Base-by-base conservation (phyloP, 73 alveolate species). In the Symbiodinium natans region DNA sequence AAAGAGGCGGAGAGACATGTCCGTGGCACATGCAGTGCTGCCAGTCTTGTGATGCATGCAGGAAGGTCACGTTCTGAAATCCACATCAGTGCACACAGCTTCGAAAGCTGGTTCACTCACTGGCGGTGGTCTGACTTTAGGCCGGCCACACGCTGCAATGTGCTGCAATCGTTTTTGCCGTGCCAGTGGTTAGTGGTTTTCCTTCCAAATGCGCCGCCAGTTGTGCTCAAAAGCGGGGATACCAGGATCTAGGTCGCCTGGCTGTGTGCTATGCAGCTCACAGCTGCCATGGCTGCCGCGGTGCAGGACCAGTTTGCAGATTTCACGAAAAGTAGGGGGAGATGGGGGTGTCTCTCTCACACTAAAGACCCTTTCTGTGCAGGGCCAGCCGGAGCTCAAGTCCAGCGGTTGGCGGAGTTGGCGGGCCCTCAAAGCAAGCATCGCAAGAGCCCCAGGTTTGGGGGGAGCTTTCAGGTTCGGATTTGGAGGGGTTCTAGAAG, bases 61-160 rank as follows among this genome's bases (percentile, higher is more conserved):
- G 96, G 96, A 90, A 82, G 75, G 88, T 2, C 96, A 90, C 15
- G 96, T n/a, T 41, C 52, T 90, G 54, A 90, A 90, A 52, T 52
- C 96, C 87, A 90, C 73, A 25, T 41, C 88, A 27, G 96, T 90
- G 19, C 96, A 90, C 87, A 90, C 82, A 48, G 96, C 96, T 71
- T 90, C 96, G 36, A 90, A 90, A 90, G 96, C 96, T 41, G 96
- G 96, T 34, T 90, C 96, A 7, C 77, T 90, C 43, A 90, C 96
- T 33, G 96, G 96, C 59, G 94, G 94, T 43, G 96, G 96, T 54
- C 87, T 90, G 56, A 90, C 52, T 71, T 74, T 90, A 10, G 96
- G 96, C 52, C 88, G 59, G 34, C 27, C 52, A 33, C 93, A 19
- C 10, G 31, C n/a, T 56, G 27, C 68, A 0, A 1, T 33, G 93